These are phyloP conservation scores for Globisporangium viniferum DNA, from an alignment of 352 stramenopile species.

Conservation along the genomic window DNA sequence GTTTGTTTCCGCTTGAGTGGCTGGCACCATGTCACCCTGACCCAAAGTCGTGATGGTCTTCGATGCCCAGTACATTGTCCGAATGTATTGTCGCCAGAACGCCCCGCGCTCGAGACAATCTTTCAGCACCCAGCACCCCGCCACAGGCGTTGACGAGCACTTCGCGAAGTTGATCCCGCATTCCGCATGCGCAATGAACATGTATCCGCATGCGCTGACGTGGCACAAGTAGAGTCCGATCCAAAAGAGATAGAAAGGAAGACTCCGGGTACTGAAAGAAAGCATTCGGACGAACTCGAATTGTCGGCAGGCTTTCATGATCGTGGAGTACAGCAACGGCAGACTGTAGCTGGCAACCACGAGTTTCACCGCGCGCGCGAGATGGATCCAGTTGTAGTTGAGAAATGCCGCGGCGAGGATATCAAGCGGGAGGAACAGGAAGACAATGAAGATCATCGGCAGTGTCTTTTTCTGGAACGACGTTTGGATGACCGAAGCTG, in stretches of 20 bases:
- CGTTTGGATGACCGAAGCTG: constrained; percentile 6
- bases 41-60: constrained; percentile 27
- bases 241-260: constrained; percentile 19
- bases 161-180: constrained; percentile 20
- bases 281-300: constrained; percentile 17
- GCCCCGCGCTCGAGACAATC: constrained; percentile 18
- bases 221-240: constrained; percentile 25
- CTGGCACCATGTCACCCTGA: constrained; percentile 23
- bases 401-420: constrained; percentile 3
- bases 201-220: constrained; percentile 22
- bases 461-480: not conserved
- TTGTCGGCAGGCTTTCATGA: constrained; percentile 7
- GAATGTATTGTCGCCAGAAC: constrained; percentile 21
- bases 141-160: constrained; percentile 12
- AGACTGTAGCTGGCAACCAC: constrained; percentile 8
- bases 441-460: constrained; percentile 6
- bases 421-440: constrained; percentile 13
- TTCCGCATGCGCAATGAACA: constrained; percentile 24
- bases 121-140: constrained; percentile 25
- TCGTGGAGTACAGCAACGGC: constrained; percentile 5
- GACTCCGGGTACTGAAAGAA: constrained; percentile 17
- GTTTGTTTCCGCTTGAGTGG: constrained; percentile 20
- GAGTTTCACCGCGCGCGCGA: constrained; percentile 15
- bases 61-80: constrained; percentile 27
- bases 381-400: constrained; percentile 22